These are phyloP conservation scores for Juncus inflexus DNA, from an alignment of 176 grass and related monocot species.

Conservation along the genomic window DNA sequence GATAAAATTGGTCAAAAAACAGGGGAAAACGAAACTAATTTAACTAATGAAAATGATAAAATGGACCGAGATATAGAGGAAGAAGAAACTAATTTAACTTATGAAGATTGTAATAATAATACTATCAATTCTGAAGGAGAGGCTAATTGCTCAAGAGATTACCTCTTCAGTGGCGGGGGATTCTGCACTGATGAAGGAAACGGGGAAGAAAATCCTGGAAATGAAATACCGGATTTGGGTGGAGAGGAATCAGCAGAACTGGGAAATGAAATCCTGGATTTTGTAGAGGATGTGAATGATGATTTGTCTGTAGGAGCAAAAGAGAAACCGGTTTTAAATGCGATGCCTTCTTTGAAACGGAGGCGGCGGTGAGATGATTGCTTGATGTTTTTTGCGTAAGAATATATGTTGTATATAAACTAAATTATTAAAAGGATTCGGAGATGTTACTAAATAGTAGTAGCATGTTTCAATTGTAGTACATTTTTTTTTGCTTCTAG, in stretches of 20 bases:
- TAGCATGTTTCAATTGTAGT: too few species aligned
- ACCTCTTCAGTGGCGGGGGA: constrained; percentile 61
- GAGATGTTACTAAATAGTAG: too few species aligned
- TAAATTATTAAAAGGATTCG: too few species aligned
- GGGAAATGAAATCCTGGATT: neutral
- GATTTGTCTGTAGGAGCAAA: neutral
- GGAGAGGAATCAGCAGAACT: constrained; percentile 16
- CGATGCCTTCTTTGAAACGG: constrained; percentile 51
- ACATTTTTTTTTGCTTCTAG: too few species aligned
- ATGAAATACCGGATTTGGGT: constrained; percentile 18
- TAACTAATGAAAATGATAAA: constrained; percentile 23
- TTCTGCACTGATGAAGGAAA: constrained; percentile 51
- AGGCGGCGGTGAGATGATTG: neutral
- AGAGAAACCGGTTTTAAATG: constrained; percentile 34
- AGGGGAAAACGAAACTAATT: constrained; percentile 21
- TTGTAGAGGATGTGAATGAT: neutral
- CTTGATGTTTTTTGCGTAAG: too few species aligned
- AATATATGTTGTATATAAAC: too few species aligned
- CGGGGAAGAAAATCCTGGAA: constrained; percentile 26
- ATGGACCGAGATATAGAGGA: constrained; percentile 16
- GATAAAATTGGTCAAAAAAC: constrained; percentile 8
- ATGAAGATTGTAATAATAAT: constrained; percentile 8
- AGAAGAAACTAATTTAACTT: constrained; percentile 21
- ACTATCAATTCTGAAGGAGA: constrained; percentile 3
- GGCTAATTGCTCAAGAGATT: constrained; percentile 25